These are phyloP conservation scores for Leptographium radiaticola DNA, from an alignment of 2,329 filamentous ascomycete genomes.

Conservation along the genomic window DNA sequence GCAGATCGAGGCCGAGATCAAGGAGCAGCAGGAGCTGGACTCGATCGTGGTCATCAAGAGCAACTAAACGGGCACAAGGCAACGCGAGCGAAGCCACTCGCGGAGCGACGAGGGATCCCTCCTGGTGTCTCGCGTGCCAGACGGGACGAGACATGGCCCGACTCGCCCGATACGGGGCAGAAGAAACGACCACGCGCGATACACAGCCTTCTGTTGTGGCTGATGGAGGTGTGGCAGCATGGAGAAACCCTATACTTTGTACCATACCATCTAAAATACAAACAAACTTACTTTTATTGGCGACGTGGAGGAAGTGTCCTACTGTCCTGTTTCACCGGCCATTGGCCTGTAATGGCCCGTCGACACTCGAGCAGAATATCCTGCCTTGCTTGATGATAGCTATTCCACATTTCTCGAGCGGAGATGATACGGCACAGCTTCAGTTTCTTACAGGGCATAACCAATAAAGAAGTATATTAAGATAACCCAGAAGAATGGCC, in stretches of 20 bases:
- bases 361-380: no score
- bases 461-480: slow-evolving; percentile 1
- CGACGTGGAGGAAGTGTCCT: neutral
- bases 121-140: neutral
- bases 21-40: slow-evolving; percentile 40
- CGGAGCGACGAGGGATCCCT: neutral
- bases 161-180: no score
- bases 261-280: neutral
- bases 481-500: neutral
- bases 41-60: slow-evolving; percentile 36
- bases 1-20: slow-evolving; percentile 32
- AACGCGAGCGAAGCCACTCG: neutral
- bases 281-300: neutral
- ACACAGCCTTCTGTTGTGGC: neutral
- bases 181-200: no score
- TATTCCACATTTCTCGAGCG: no score
- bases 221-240: neutral
- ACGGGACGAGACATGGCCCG: neutral
- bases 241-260: neutral
- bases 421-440: no score
- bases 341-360: no score
- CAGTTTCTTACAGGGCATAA: neutral
- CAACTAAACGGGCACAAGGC: slow-evolving; percentile 21
- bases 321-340: neutral
- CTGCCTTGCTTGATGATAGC: no score